phyloP scores from a whole-genome alignment of 805 yeast species.

The Allodekkera sacchari region DNA sequence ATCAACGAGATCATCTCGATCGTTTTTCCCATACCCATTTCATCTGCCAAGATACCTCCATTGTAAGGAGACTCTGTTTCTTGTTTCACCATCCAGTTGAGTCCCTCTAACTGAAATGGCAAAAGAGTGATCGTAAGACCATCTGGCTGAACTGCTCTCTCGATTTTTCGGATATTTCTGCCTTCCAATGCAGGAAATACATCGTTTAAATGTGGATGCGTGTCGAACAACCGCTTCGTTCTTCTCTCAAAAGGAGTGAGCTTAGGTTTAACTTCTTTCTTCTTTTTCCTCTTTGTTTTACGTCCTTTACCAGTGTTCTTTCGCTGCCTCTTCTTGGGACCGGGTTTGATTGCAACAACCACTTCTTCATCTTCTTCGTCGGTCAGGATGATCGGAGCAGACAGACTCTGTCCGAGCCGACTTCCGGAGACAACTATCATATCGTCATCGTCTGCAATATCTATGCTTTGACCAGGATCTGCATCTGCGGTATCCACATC shows the following conservation, averaged over 20 bases:
- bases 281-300: slow-evolving; percentile 14
- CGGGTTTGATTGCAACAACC: slow-evolving; percentile 5
- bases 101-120: slow-evolving; percentile 92
- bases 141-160: slow-evolving; percentile 64
- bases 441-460: slow-evolving; percentile 10
- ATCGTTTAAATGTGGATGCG: slow-evolving; percentile 70
- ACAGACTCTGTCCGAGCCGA: slow-evolving; percentile 5
- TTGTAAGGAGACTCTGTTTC: slow-evolving; percentile 72
- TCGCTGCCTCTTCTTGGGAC: slow-evolving; percentile 5
- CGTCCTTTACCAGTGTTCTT: slow-evolving; percentile 12
- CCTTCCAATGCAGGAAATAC: slow-evolving; percentile 60
- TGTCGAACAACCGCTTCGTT: slow-evolving; percentile 57
- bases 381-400: slow-evolving; percentile 8
- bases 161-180: slow-evolving; percentile 38
- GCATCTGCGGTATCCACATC: slow-evolving; percentile 29
- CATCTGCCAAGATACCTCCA: slow-evolving; percentile 96
- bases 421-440: slow-evolving; percentile 16
- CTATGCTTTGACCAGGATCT: slow-evolving; percentile 33
- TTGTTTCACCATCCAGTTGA: slow-evolving; percentile 80
- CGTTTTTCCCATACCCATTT: slow-evolving; percentile 99
- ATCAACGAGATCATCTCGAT: slow-evolving; percentile 90
- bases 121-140: slow-evolving; percentile 66
- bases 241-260: slow-evolving; percentile 62
- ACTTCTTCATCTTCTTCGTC: slow-evolving; percentile 11
- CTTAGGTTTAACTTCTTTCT: slow-evolving; percentile 36